Base-by-base conservation (phyloP, 108 stramenopile species). In the Cyclotella cryptica region DNA sequence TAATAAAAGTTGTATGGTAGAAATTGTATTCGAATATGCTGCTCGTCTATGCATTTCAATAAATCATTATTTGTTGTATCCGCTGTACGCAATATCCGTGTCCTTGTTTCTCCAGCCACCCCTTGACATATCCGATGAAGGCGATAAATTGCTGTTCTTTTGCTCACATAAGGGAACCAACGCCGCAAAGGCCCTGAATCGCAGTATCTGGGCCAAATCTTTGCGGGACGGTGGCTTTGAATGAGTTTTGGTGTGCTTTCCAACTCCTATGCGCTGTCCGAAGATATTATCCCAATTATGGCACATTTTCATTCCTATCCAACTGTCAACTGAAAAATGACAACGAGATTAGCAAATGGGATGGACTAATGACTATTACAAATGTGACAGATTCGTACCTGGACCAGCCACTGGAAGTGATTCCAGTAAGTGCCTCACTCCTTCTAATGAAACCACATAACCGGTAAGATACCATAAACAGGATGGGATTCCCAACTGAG, bases 391-490 rank as follows among this genome's bases (percentile, higher is more conserved):
- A 89, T 84, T 4, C 55, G 24, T 55, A 55, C 55, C 55, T 24
- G 93, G 93, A 9, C 90, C 93, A 15, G 58, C 13, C 4, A 93
- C 89, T n/a, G 93, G 93, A 46, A 93, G 79, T 26, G 65, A 59
- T 49, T 84, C 67, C 42, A 86, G 22, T 42, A 93, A 77, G 80
- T 85, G 72, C 26, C 72, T 62, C 2, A 87, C 89, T 12, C 93
- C 93, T n/a, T 87, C 88, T 22, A 86, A 49, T 29, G 89, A 90
- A 24, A 95, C 27, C 39, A 93, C 74, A 68, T 95, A 95, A 7
- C 94, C 94, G 4, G 94, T 95, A 49, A 95, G 79, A 68, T 95
- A 95, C 88, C 89, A 95, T n/a, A 91, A 64, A 66, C 80, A 85
- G 2, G 92, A 88, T 15, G 94, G 94, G 57, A 95, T 89, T 13